phyloP scores from a whole-genome alignment of 2,329 filamentous ascomycete genomes.

The Phyllosticta citribraziliensis region DNA sequence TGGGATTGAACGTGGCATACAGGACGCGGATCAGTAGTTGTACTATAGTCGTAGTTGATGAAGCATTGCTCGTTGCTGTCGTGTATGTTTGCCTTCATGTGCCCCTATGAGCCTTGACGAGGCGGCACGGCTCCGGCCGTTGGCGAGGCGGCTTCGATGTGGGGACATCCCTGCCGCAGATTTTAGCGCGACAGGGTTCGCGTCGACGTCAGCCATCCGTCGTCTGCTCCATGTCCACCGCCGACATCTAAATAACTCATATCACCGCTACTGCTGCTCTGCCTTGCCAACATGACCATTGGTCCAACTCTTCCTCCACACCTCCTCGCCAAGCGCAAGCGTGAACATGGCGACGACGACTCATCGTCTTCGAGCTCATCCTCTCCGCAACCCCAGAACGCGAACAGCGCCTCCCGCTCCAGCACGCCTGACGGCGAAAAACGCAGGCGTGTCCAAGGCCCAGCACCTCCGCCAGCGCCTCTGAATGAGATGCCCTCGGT shows the following conservation, averaged over 20 bases:
- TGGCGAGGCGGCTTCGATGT: not conserved
- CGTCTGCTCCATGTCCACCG: not conserved
- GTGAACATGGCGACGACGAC: slow-evolving; percentile 33
- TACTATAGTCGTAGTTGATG: not conserved
- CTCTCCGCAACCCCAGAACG: slow-evolving; percentile 13
- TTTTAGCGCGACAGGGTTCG: not conserved
- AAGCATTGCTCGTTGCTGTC: not conserved
- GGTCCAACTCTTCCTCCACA: slow-evolving; percentile 62
- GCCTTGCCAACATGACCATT: slow-evolving; percentile 33
- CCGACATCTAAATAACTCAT: not conserved
- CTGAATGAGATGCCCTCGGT: slow-evolving; percentile 36
- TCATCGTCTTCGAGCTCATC: slow-evolving; percentile 15
- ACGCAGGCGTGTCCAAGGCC: slow-evolving; percentile 44
- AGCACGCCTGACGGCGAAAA: slow-evolving; percentile 37
- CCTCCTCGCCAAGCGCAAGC: slow-evolving; percentile 44
- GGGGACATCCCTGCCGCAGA: not conserved
- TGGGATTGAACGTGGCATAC: not conserved
- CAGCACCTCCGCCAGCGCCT: slow-evolving; percentile 44
- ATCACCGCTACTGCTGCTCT: no score
- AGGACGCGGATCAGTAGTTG: not conserved
- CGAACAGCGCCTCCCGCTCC: slow-evolving; percentile 14
- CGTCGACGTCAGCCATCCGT: slow-evolving; percentile 1
- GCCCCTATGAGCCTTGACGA: not conserved
- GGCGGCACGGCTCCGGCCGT: not conserved
- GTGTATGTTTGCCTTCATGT: no score